Percentiles rank a stretch among this genome's conserved stretches.
Conservation (phyloP, 129 eudicot species). For the Helichrysum umbraculigerum region DNA sequence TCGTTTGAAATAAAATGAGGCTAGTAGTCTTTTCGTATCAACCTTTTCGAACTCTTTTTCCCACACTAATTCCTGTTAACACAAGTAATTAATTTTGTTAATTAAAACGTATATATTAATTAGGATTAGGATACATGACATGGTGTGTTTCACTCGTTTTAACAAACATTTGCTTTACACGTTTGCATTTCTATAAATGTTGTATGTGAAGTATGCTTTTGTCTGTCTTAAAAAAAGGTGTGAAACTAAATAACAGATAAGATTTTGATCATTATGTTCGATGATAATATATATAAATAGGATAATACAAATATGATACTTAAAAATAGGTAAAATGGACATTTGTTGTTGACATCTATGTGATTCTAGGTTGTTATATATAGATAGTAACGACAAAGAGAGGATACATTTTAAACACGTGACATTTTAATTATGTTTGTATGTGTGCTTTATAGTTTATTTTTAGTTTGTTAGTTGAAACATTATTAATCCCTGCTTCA, state of each 20-base stretch:
- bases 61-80: constrained; percentile 62
- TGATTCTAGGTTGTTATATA: not conserved
- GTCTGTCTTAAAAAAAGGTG: not conserved
- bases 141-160: not conserved
- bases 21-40: constrained; percentile 51
- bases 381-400: not conserved
- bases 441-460: too few relatives aligned
- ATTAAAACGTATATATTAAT: too few relatives aligned
- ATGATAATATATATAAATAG: too few relatives aligned
- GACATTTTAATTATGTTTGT: too few relatives aligned
- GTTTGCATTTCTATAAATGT: not conserved
- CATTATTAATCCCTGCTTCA: too few relatives aligned
- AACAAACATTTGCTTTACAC: not conserved
- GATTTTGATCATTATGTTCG: not conserved
- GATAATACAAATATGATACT: too few relatives aligned
- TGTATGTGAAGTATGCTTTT: not conserved
- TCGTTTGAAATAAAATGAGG: constrained; percentile 42
- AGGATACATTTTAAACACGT: not conserved
- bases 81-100: too few relatives aligned
- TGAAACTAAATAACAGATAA: not conserved
- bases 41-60: constrained; percentile 70
- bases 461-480: too few relatives aligned
- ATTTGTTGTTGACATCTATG: not conserved
- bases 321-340: not conserved
- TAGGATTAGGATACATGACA: not conserved